Percentiles rank a stretch among this genome's conserved stretches.
phyloP scores from a whole-genome alignment of 1,139 yeast genomes.

The Protomyces gravidus region DNA sequence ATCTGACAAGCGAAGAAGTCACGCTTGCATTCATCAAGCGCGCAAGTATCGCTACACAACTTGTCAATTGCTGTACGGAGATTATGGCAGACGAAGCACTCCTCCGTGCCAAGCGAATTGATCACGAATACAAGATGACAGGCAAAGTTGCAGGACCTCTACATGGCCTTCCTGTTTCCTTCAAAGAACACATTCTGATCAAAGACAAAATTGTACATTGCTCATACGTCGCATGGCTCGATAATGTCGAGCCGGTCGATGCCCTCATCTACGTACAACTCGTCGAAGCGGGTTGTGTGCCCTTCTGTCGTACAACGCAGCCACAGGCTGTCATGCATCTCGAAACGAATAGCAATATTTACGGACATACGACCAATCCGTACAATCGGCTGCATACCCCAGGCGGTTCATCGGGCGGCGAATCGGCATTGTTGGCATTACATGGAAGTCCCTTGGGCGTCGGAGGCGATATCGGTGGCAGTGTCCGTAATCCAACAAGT shows the following conservation, averaged over 20 bases:
- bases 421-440: slow-evolving; percentile 50
- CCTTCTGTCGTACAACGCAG: slow-evolving; percentile 53
- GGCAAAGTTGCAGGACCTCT: slow-evolving; percentile 48
- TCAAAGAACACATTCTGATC: slow-evolving; percentile 50
- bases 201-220: slow-evolving; percentile 47
- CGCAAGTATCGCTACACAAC: slow-evolving; percentile 57
- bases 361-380: slow-evolving; percentile 48
- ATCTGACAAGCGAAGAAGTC: slow-evolving; percentile 47
- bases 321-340: slow-evolving; percentile 60
- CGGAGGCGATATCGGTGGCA: slow-evolving; percentile 62
- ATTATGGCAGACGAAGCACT: slow-evolving; percentile 40
- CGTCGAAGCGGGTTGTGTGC: slow-evolving; percentile 61
- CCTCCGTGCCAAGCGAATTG: slow-evolving; percentile 44
- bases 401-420: slow-evolving; percentile 65
- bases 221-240: slow-evolving; percentile 43
- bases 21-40: slow-evolving; percentile 54
- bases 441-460: slow-evolving; percentile 50
- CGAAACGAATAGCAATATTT: slow-evolving; percentile 41
- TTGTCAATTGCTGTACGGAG: slow-evolving; percentile 45
- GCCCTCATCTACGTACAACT: slow-evolving; percentile 43
- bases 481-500: slow-evolving; percentile 53
- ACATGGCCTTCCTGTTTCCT: slow-evolving; percentile 52
- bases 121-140: slow-evolving; percentile 40
- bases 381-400: slow-evolving; percentile 45
- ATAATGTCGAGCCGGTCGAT: slow-evolving; percentile 37